Conservation (phyloP, 371 early-diverging fungal genomes). For the Mortierella sp. region DNA sequence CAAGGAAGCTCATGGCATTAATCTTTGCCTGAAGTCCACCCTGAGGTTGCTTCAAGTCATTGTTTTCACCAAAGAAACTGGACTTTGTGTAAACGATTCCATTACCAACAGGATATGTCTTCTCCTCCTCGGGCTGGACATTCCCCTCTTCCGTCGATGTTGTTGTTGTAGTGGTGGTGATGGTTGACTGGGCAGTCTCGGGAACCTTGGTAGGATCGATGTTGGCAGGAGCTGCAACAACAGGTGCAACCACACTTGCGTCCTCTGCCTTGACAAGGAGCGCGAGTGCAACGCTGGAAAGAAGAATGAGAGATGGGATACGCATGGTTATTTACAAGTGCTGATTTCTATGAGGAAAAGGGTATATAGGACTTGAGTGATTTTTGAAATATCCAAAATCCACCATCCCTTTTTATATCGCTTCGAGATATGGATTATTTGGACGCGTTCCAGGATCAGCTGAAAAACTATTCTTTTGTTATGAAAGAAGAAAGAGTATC, state of each 20-base stretch:
- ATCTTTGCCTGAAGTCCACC: background rate
- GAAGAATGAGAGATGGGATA: slow-evolving; percentile 28
- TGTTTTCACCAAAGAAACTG: slow-evolving; percentile 9
- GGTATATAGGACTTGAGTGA: too few relatives aligned
- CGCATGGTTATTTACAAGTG: slow-evolving; percentile 23
- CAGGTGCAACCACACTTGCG: background rate
- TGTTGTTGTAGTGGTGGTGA: background rate
- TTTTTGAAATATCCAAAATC: too few relatives aligned
- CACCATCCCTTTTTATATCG: too few relatives aligned
- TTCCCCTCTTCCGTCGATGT: background rate
- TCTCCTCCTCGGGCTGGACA: background rate
- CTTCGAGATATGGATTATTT: too few relatives aligned
- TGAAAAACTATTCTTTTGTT: too few relatives aligned
- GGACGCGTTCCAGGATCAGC: slow-evolving; percentile 31
- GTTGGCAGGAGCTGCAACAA: background rate
- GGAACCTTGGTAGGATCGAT: background rate
- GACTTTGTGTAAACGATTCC: slow-evolving; percentile 37
- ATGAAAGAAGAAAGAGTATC: background rate
- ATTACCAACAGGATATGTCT: slow-evolving; percentile 31
- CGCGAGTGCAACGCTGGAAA: slow-evolving; percentile 30
- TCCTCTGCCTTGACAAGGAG: slow-evolving; percentile 25
- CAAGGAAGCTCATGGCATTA: slow-evolving; percentile 1
- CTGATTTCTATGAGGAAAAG: too few relatives aligned
- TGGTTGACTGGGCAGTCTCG: background rate
- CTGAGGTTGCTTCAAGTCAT: background rate